phyloP scores from a whole-genome alignment of 2,329 filamentous ascomycete species.

The Xylariaceae sp. region DNA sequence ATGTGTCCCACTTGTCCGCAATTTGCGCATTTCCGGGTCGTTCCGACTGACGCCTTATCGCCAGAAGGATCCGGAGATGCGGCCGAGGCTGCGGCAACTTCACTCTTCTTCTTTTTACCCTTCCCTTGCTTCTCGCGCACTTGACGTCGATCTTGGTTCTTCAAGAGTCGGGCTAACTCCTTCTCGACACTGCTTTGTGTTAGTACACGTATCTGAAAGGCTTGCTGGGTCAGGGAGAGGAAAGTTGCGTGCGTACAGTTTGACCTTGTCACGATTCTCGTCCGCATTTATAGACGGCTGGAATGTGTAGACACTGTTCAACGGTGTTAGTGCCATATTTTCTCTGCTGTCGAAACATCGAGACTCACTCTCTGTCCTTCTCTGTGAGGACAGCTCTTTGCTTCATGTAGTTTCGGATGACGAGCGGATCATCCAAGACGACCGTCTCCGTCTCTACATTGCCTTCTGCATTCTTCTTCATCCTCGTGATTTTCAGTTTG shows the following conservation, averaged over 20 bases:
- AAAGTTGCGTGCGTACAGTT: constrained; percentile 27
- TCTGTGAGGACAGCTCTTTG: constrained; percentile 68
- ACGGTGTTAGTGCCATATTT: constrained; percentile 33
- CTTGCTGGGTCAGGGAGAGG: background rate
- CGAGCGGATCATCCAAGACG: constrained; percentile 71
- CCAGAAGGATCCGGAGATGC: constrained; percentile 50
- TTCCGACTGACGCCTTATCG: constrained; percentile 57
- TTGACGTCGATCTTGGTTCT: constrained; percentile 86
- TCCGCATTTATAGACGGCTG: constrained; percentile 48
- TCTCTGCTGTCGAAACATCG: constrained; percentile 14
- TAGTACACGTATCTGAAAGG: constrained; percentile 35
- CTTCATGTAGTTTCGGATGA: constrained; percentile 86
- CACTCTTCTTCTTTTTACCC: constrained; percentile 47
- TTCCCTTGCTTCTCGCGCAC: constrained; percentile 84
- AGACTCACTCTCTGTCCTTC: constrained; percentile 68
- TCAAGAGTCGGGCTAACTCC: constrained; percentile 79
- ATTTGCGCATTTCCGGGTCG: constrained; percentile 91
- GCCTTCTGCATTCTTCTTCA: constrained; percentile 58
- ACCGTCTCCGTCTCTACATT: constrained; percentile 58
- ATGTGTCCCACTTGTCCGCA: constrained; percentile 97
- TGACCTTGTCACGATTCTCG: constrained; percentile 47
- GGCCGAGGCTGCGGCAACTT: constrained; percentile 28
- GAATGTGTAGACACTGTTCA: constrained; percentile 46
- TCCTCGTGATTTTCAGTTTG: constrained; percentile 68
- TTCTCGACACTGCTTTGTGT: constrained; percentile 53